These are phyloP conservation scores for Ramalina intermedia DNA, from an alignment of 495 filamentous ascomycete genomes.

Conservation along the genomic window DNA sequence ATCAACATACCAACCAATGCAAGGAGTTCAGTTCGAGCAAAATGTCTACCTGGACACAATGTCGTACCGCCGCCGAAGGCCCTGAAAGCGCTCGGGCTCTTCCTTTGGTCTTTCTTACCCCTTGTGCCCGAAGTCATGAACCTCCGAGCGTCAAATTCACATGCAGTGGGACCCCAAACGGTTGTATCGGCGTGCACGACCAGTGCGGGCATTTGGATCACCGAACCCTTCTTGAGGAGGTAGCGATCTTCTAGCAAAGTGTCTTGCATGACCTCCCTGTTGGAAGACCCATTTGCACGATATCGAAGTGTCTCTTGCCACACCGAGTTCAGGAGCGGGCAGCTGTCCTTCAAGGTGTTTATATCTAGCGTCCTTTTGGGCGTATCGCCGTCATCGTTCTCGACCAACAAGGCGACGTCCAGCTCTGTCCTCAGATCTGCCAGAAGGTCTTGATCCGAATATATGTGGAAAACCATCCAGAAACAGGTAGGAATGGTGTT, in stretches of 20 bases:
- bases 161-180: constrained; percentile 17
- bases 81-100: constrained; percentile 17
- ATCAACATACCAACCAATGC: constrained; percentile 24
- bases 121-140: background rate
- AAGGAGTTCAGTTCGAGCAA: constrained; percentile 29
- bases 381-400: too few relatives aligned
- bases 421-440: too few relatives aligned
- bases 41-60: constrained; percentile 34
- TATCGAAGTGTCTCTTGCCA: constrained; percentile 27
- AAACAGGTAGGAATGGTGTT: constrained; percentile 34
- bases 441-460: constrained; percentile 1
- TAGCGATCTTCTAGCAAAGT: constrained; percentile 17
- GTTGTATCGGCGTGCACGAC: constrained; percentile 11
- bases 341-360: constrained; percentile 19
- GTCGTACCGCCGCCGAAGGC: constrained; percentile 29
- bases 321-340: constrained; percentile 24
- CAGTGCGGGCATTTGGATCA: constrained; percentile 17
- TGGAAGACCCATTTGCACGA: constrained; percentile 13
- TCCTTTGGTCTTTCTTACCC: background rate
- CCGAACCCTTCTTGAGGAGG: constrained; percentile 19
- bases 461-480: constrained; percentile 30
- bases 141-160: background rate
- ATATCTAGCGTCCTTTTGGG: background rate
- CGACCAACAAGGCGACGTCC: too few relatives aligned
- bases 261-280: constrained; percentile 21